These are phyloP conservation scores for Sextonia rubra DNA, from an alignment of 164 flowering plant species.

Conservation along the genomic window DNA sequence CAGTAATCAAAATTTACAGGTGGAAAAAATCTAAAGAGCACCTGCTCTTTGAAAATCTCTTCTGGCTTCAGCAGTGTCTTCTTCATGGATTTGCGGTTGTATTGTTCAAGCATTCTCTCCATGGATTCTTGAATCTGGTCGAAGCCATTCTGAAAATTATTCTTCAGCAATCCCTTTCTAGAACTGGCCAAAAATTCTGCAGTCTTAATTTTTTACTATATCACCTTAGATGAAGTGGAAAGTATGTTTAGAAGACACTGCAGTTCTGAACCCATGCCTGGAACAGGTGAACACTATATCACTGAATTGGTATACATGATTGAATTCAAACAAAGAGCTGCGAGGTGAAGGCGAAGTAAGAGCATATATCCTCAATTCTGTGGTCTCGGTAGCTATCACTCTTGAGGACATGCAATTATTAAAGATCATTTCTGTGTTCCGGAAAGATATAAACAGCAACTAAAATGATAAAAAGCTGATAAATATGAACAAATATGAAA, in stretches of 20 bases:
- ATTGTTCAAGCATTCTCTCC: constrained; percentile 39
- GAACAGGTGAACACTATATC: constrained; percentile 7
- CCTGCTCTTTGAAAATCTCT: constrained; percentile 66
- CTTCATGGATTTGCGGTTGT: constrained; percentile 40
- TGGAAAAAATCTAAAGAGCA: constrained; percentile 9
- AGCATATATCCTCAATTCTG: too few species aligned
- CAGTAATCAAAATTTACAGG: too few species aligned
- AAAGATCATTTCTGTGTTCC: too few species aligned
- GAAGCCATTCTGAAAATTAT: constrained; percentile 7
- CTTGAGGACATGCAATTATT: too few species aligned
- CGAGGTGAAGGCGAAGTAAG: too few species aligned
- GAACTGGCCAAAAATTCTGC: constrained; percentile 22
- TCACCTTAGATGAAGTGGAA: constrained; percentile 18
- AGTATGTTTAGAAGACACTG: constrained; percentile 32
- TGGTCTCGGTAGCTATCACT: too few species aligned
- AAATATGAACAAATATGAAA: too few species aligned
- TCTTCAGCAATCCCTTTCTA: constrained; percentile 11
- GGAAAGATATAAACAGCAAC: too few species aligned
- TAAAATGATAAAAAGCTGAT: too few species aligned
- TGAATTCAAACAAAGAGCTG: too few species aligned
- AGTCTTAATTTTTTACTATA: constrained; percentile 5
- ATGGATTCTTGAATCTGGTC: constrained; percentile 29
- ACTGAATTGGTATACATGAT: too few species aligned
- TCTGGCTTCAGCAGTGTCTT: constrained; percentile 62
- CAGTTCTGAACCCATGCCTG: constrained; percentile 68